Percentiles rank a stretch among this genome's conserved stretches.
Evolutionary conservation across 2,329 filamentous ascomycete species (phyloP).

Genomic region (Colletotrichum gigasporum): DNA sequence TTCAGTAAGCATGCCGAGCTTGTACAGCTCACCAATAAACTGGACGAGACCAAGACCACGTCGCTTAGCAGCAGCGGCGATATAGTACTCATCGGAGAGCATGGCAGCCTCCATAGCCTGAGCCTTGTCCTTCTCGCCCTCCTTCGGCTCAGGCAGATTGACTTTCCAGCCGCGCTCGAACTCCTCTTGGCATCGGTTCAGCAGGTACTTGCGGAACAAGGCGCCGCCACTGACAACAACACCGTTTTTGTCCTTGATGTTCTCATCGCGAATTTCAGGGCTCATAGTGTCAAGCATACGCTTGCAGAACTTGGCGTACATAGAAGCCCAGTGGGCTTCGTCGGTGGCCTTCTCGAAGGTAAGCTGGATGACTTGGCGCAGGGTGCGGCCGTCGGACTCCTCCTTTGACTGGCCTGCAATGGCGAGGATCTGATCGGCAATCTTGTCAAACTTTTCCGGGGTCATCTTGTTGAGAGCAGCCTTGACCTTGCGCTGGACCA

Average conservation of each 20-base stretch:
- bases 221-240: slow-evolving; percentile 91
- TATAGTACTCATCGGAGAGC: slow-evolving; percentile 96
- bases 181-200: slow-evolving; percentile 98
- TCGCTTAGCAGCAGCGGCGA: slow-evolving; percentile 92
- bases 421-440: slow-evolving; percentile 89
- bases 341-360: slow-evolving; percentile 99
- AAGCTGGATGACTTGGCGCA: slow-evolving; percentile 97
- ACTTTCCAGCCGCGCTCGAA: slow-evolving; percentile 98
- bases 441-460: slow-evolving; percentile 97
- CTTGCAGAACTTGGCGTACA: slow-evolving; percentile 99
- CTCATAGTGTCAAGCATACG: slow-evolving; percentile 97
- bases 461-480: slow-evolving; percentile 99
- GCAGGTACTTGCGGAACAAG: slow-evolving; percentile 96
- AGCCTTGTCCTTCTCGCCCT: slow-evolving; percentile 62
- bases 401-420: slow-evolving; percentile 97
- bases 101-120: slow-evolving; percentile 78
- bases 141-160: slow-evolving; percentile 80
- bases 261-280: slow-evolving; percentile 93
- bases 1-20: slow-evolving; percentile 97
- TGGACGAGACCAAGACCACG: slow-evolving; percentile 97
- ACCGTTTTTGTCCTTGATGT: slow-evolving; percentile 88
- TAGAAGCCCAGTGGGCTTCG: slow-evolving; percentile 97
- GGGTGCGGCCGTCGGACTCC: slow-evolving; percentile 90
- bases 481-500: slow-evolving; percentile 99
- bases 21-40: slow-evolving; percentile 99